These are phyloP conservation scores for Magnaporthiopsis incrustans DNA, from an alignment of 2,329 filamentous ascomycete species.

Conservation along the genomic window DNA sequence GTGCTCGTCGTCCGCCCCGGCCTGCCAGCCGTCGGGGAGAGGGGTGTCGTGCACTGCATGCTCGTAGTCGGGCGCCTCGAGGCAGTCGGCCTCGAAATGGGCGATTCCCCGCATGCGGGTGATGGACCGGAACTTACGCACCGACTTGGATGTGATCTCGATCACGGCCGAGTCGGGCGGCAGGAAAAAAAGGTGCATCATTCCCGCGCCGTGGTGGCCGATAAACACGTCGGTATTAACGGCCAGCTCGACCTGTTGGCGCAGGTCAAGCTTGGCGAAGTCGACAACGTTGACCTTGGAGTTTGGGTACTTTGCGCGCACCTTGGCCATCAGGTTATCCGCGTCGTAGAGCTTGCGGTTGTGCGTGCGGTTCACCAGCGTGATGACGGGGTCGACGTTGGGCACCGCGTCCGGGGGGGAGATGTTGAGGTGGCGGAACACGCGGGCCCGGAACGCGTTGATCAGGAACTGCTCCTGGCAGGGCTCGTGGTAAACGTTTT, in stretches of 20 bases:
- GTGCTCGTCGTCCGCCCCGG: slow-evolving; percentile 6
- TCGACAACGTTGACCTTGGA: slow-evolving; percentile 14
- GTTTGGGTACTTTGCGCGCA: slow-evolving; percentile 13
- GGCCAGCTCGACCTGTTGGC: slow-evolving; percentile 17
- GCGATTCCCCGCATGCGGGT: slow-evolving; percentile 10
- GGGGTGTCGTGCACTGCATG: slow-evolving; percentile 5
- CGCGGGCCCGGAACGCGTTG: slow-evolving; percentile 6
- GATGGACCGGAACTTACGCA: slow-evolving; percentile 9
- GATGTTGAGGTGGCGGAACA: slow-evolving; percentile 2
- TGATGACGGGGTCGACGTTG: slow-evolving; percentile 12
- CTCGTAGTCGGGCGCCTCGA: slow-evolving; percentile 11
- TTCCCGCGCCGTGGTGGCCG: slow-evolving; percentile 18
- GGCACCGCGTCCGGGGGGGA: neutral
- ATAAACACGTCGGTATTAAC: slow-evolving; percentile 16
- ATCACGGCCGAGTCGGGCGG: slow-evolving; percentile 15
- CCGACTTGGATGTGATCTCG: slow-evolving; percentile 10
- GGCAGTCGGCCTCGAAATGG: slow-evolving; percentile 9
- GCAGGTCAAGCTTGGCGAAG: slow-evolving; percentile 14
- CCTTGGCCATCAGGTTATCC: slow-evolving; percentile 10
- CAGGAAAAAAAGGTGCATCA: slow-evolving; percentile 19
- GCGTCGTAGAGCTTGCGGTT: slow-evolving; percentile 15
- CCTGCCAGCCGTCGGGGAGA: slow-evolving; percentile 7
- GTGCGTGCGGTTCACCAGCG: slow-evolving; percentile 15
- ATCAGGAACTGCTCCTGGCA: slow-evolving; percentile 9
- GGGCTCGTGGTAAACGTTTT: slow-evolving; percentile 9